phyloP scores from a whole-genome alignment of 1,139 yeast genomes.

The Scheffersomyces parashehatae region DNA sequence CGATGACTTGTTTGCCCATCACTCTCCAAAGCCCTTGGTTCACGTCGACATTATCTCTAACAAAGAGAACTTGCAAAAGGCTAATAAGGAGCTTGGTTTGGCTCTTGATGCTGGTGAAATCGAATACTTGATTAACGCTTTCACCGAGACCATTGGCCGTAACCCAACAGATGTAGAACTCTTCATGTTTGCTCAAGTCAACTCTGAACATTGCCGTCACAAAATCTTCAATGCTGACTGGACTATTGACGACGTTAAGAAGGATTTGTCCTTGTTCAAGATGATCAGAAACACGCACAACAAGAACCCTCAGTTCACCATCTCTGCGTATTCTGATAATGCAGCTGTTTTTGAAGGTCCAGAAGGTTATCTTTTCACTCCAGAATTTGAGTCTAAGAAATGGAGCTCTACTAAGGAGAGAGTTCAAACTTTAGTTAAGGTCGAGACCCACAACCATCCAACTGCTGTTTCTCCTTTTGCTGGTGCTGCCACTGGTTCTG shows the following conservation, averaged over 20 bases:
- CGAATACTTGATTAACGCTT: constrained; percentile 80
- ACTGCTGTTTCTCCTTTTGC: constrained; percentile 99
- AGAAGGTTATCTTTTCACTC: constrained; percentile 73
- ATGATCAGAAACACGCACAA: constrained; percentile 96
- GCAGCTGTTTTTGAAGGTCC: constrained; percentile 96
- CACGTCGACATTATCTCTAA: constrained; percentile 65
- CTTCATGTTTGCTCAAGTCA: constrained; percentile 99
- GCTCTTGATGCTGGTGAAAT: constrained; percentile 94
- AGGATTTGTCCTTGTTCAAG: constrained; percentile 77
- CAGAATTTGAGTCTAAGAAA: constrained; percentile 67
- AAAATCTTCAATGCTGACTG: constrained; percentile 98
- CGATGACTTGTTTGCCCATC: constrained; percentile 74
- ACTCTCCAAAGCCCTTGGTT: constrained; percentile 82
- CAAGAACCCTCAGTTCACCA: constrained; percentile 76
- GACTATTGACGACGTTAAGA: constrained; percentile 85
- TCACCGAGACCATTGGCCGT: constrained; percentile 70
- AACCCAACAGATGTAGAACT: constrained; percentile 98
- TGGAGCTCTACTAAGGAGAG: constrained; percentile 77
- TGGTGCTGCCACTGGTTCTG: constrained; percentile 99
- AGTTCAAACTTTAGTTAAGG: constrained; percentile 89
- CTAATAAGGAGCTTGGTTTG: constrained; percentile 83
- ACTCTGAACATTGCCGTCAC: constrained; percentile 99
- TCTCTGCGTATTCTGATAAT: constrained; percentile 95
- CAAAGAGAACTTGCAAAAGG: constrained; percentile 63
- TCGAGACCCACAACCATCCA: constrained; percentile 98